Percentiles rank a stretch among this genome's conserved stretches.
Evolutionary conservation across 176 grass and related monocot species (phyloP).

Genomic region (Carex scoparia): DNA sequence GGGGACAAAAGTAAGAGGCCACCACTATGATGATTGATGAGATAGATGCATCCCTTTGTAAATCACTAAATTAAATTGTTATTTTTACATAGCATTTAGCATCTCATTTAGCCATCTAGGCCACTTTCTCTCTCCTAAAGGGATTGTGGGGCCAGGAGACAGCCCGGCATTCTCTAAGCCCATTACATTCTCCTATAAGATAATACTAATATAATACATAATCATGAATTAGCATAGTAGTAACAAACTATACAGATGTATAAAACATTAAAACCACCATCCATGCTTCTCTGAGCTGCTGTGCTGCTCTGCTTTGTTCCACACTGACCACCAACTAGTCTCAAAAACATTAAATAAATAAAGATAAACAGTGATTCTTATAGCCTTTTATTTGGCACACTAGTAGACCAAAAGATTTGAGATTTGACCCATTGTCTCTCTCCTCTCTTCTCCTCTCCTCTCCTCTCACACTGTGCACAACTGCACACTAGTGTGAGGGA

Average conservation of each 20-base stretch:
- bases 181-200: slow-evolving; percentile 9
- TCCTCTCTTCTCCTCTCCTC: neutral
- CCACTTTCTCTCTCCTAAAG: slow-evolving; percentile 4
- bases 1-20: neutral
- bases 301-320: neutral
- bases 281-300: neutral
- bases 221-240: slow-evolving; percentile 2
- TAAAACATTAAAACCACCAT: neutral
- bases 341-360: slow-evolving; percentile 19
- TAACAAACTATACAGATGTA: neutral
- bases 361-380: neutral
- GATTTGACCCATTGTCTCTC: slow-evolving; percentile 27
- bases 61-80: neutral
- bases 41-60: neutral
- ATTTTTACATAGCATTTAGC: neutral
- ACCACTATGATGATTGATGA: neutral
- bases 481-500: slow-evolving; percentile 21
- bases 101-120: neutral
- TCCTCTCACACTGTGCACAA: slow-evolving; percentile 13
- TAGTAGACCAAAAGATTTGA: slow-evolving; percentile 17
- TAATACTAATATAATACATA: neutral
- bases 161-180: slow-evolving; percentile 9
- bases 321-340: neutral
- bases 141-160: slow-evolving; percentile 4
- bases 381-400: slow-evolving; percentile 21